Evolutionary conservation across 129 eudicot species (phyloP).

Genomic region (Deinandra increscens): DNA sequence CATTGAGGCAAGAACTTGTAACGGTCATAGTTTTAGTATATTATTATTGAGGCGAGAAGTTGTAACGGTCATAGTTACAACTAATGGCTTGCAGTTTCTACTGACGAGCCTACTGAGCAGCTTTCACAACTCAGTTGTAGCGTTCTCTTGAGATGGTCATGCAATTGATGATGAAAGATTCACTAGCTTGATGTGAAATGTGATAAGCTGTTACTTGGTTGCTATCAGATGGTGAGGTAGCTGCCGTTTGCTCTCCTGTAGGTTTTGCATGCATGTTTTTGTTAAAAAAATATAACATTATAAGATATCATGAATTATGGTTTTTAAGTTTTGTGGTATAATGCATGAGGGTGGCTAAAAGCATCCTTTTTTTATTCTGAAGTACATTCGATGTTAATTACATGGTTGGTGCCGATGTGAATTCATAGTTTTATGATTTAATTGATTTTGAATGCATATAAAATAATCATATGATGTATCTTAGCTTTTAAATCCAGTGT

Average conservation of each 20-base stretch:
- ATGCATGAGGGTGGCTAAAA: not conserved
- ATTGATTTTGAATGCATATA: too few relatives aligned
- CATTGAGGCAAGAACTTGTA: too few relatives aligned
- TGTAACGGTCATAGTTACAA: too few relatives aligned
- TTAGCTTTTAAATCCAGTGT: too few relatives aligned
- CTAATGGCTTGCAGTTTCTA: constrained; percentile 30
- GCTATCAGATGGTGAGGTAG: constrained; percentile 9
- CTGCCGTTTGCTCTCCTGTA: not conserved
- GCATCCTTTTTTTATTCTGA: not conserved
- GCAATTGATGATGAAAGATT: constrained; percentile 7
- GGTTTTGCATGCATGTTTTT: not conserved
- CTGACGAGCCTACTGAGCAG: too few relatives aligned
- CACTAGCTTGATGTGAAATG: constrained; percentile 9
- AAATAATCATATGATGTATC: too few relatives aligned
- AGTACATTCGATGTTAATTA: not conserved
- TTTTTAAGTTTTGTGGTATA: not conserved
- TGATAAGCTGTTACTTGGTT: constrained; percentile 18
- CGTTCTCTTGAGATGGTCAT: not conserved
- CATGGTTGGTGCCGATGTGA: too few relatives aligned
- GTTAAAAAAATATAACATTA: not conserved
- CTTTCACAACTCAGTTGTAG: too few relatives aligned
- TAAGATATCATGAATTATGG: not conserved
- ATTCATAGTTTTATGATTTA: too few relatives aligned
- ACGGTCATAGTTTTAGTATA: too few relatives aligned
- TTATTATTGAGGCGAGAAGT: too few relatives aligned